Evolutionary conservation across 257 asterid genomes (phyloP), one percentile per base, ranked within the genome.

Genomic region (Solanum sparsipilum): DNA sequence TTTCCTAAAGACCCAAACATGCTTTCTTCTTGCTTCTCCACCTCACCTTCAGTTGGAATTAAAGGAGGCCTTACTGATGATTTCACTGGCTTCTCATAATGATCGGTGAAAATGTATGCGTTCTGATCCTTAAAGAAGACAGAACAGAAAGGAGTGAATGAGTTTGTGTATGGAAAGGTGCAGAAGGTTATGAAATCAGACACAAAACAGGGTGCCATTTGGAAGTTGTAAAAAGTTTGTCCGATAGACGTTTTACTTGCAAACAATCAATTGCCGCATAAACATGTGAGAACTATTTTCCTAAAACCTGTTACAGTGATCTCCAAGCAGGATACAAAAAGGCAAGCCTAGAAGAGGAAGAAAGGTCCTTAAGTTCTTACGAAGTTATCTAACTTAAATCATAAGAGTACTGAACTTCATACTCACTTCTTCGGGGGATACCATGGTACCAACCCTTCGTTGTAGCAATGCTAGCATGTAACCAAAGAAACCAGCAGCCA

Each of bases 401-500:
- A 76, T 27, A 36, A 68, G 68, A 67, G 27, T 67, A 88, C 63
- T 35, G 60, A 25, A 85, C 36, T n/a, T 58, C 39, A n/a, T 88
- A 91, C 98, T 93, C 92, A 95, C 99, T 68, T 91, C 90, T 88
- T 92, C 93, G 60, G 98, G 89, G 87, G 97, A 93, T 13, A 94
- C 94, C 21, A 91, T 94, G 48, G 91, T 85, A 83, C 97, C 93
- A 70, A 94, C 94, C 87, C 98, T 91, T 1, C 92, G 93, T 87
- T 95, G 99, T 86, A 97, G 95, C 92, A 96, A 88, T 4, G 98
- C 99, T 78, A 97, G 91, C 99, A 96, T 93, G 86, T 97, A 97
- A 75, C 99, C 99, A 25, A 97, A 94, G 92, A 96, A 96, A 63
- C 96, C 99, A 86, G 99, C 99, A 3, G 96, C 96, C 67, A 93